These are phyloP conservation scores for Coemansia sp. DNA, from an alignment of 192 early-diverging fungal genomes.

Conservation along the genomic window DNA sequence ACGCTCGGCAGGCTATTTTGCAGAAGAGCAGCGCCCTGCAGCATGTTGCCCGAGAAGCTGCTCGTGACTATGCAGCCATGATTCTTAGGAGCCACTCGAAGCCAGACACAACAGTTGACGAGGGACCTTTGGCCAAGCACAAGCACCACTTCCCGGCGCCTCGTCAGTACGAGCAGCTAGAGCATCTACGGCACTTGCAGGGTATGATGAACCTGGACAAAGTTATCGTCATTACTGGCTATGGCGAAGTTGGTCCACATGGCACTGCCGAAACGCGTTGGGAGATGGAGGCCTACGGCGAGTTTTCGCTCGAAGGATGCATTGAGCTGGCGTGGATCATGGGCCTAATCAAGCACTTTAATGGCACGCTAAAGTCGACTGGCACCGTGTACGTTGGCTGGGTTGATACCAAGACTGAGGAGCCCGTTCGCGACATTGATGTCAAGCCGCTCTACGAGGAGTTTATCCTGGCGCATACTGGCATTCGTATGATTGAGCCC, in stretches of 20 bases:
- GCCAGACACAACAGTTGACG: background rate
- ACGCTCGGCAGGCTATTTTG: conserved; percentile 7
- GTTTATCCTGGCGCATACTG: conserved; percentile 78
- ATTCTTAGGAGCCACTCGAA: background rate
- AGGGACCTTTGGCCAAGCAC: conserved; percentile 83
- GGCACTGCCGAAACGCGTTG: conserved; percentile 90
- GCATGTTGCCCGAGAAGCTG: background rate
- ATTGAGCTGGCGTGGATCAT: conserved; percentile 98
- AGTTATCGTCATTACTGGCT: conserved; percentile 88
- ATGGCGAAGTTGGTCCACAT: conserved; percentile 89
- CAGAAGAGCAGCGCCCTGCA: background rate
- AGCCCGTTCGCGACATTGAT: conserved; percentile 83
- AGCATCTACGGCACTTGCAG: conserved; percentile 65
- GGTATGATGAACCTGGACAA: conserved; percentile 90
- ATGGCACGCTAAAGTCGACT: conserved; percentile 35
- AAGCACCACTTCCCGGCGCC: conserved; percentile 85
- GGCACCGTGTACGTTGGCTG: conserved; percentile 63
- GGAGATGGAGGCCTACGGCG: conserved; percentile 91
- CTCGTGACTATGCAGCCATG: background rate
- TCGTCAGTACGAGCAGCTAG: conserved; percentile 64
- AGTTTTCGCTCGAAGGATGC: conserved; percentile 59
- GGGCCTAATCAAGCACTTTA: conserved; percentile 89
- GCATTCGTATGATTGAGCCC: conserved; percentile 70
- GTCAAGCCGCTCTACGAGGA: conserved; percentile 89
- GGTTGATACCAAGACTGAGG: conserved; percentile 81